Percentiles rank a stretch among this genome's conserved stretches.
Conservation (phyloP, 2,329 filamentous ascomycete species). For the Nemania sp. region DNA sequence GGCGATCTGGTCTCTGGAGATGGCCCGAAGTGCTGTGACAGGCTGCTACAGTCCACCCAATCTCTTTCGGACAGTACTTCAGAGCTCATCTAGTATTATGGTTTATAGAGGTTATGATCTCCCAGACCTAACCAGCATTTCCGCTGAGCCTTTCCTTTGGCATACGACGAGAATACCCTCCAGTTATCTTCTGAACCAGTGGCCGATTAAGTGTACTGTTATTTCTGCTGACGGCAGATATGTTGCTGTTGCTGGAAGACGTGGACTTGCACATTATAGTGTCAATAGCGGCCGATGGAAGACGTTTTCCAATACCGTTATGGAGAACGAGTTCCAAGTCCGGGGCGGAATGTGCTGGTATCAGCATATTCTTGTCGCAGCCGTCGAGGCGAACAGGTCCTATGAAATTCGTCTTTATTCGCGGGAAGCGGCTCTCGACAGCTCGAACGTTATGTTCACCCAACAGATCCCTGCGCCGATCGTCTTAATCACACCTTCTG, state of each 20-base stretch:
- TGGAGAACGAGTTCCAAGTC: conserved; percentile 92
- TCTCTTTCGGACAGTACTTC: conserved; percentile 86
- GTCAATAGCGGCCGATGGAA: conserved; percentile 96
- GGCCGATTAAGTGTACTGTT: conserved; percentile 89
- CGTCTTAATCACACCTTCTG: conserved; percentile 89
- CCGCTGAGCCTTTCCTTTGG: conserved; percentile 94
- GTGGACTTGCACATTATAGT: conserved; percentile 95
- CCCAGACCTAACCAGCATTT: conserved; percentile 89
- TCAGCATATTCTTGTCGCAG: conserved; percentile 92
- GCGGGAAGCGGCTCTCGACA: conserved; percentile 82
- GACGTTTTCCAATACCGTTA: conserved; percentile 82
- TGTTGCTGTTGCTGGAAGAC: conserved; percentile 92
- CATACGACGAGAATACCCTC: conserved; percentile 89
- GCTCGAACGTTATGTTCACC: conserved; percentile 77
- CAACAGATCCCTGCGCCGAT: conserved; percentile 85
- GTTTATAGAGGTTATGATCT: conserved; percentile 94
- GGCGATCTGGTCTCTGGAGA: conserved; percentile 87
- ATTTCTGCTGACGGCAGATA: conserved; percentile 94
- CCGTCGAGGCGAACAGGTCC: conserved; percentile 85
- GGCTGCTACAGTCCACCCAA: conserved; percentile 94
- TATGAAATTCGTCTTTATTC: conserved; percentile 95
- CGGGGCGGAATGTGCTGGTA: conserved; percentile 99
- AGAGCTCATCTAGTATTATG: conserved; percentile 89
- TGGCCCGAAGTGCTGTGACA: conserved; percentile 92
- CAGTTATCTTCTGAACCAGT: conserved; percentile 88